Evolutionary conservation across 176 grass and related monocot genomes (phyloP).

Genomic region (Rhipidocladum racemiflorum): DNA sequence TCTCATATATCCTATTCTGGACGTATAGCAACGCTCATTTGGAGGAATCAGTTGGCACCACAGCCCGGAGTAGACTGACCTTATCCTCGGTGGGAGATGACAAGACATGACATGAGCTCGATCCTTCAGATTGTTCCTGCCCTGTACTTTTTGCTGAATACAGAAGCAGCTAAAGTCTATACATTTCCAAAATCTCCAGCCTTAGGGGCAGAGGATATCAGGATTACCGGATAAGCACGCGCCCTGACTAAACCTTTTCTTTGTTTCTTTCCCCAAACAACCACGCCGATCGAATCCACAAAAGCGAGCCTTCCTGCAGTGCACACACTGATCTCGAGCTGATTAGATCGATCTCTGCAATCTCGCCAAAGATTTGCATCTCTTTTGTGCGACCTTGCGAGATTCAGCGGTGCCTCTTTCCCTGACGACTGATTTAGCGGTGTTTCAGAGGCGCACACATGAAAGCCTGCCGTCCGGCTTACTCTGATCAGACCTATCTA

Average conservation of each 20-base stretch:
- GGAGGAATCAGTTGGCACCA: neutral
- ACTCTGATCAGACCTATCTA: neutral
- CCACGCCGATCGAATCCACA: slow-evolving; percentile 5
- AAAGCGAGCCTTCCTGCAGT: neutral
- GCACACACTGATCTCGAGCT: neutral
- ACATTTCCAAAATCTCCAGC: neutral
- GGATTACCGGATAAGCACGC: too few relatives aligned
- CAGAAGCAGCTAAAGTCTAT: neutral
- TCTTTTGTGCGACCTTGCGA: neutral
- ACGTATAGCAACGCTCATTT: neutral
- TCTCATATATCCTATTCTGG: neutral
- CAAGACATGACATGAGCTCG: neutral
- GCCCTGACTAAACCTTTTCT: too few relatives aligned
- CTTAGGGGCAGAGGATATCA: neutral
- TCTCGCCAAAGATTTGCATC: neutral
- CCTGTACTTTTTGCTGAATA: neutral
- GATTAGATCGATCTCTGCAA: neutral
- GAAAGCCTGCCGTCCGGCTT: neutral
- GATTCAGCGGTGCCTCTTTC: neutral
- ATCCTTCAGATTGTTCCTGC: neutral
- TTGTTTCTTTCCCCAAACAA: slow-evolving; percentile 2
- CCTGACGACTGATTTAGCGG: neutral
- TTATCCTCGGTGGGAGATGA: slow-evolving; percentile 2
- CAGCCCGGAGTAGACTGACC: neutral
- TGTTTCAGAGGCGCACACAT: neutral